Base-by-base conservation (phyloP, 345 rosid genomes). In the Nasturtium officinale region DNA sequence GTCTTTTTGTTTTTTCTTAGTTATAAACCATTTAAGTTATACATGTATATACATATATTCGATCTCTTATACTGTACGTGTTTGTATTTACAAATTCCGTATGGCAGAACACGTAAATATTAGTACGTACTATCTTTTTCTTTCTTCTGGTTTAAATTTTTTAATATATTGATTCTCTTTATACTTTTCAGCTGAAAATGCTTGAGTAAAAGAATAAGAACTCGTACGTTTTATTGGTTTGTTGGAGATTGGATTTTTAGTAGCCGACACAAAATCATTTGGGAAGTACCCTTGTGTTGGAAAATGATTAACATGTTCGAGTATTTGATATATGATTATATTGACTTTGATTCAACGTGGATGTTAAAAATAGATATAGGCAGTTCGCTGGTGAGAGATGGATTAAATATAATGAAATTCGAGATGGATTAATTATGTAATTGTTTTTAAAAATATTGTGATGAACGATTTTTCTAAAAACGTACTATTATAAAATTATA, bases 261-360 rank as follows among this genome's bases (percentile, higher is more conserved):
- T 38, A 59, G 67, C 73, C 78, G 78, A 59, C 73, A 67, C 55
- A 50, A 67, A 74, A 66, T 74, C 61, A 58, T 66, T 74, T 48
- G 45, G 32, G 47, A 56, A 35, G 52, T 57, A 47, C 52, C 37
- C 29, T 50, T 50, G 67, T 38, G 67, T 33, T 75, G 38, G 68
- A 60, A 67, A 29, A 48, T 28, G 18, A 65, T 73, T 56, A 21
- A 54, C 25, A 33, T 9, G 71, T 16, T 10, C 13, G 29, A 37
- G 78, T 25, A 20, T 64, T 45, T 17, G 64, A 43, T 64, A 56
- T 57, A 56, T 73, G 58, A 43, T 74, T 18, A 57, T 18, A 48
- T 66, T 65, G 72, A 65, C 40, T 74, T 26, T 57, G 25, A 25
- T 67, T 45, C 54, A 73, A 67, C 73, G 68, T 75, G 78, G 61